Conservation (phyloP, 1,284 basidiomycete genomes). For the Paramarasmius palmivorus region DNA sequence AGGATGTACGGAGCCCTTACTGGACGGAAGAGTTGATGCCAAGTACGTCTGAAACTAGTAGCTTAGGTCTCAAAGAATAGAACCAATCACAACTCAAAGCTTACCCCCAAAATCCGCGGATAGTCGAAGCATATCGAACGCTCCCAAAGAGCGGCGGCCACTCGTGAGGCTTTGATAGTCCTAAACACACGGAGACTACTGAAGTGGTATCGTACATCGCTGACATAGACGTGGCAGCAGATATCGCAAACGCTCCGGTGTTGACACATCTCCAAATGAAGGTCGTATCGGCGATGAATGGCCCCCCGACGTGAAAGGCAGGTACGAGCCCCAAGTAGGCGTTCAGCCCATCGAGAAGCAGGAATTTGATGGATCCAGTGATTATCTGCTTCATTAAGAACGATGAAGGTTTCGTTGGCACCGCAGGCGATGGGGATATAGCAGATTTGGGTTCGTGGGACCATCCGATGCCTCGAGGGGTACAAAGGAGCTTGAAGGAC, state of each 20-base stretch:
- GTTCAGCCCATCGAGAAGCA: not conserved
- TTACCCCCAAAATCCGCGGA: slow-evolving; percentile 2
- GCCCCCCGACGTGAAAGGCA: not conserved
- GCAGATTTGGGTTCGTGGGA: not conserved
- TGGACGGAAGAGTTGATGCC: slow-evolving; percentile 2
- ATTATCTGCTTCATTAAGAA: not conserved
- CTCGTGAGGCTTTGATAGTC: not conserved
- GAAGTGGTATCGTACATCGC: not conserved
- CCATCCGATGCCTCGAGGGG: not conserved
- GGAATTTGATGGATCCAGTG: not conserved
- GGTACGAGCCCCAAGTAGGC: not conserved
- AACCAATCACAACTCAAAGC: not conserved
- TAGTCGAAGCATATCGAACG: not conserved
- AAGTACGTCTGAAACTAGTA: not conserved
- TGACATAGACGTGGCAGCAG: slow-evolving; percentile 1
- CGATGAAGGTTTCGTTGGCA: not conserved
- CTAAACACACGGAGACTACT: not conserved
- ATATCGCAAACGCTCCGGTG: not conserved
- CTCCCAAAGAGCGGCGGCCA: not conserved
- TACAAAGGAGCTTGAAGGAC: not conserved
- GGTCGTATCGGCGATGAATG: not conserved
- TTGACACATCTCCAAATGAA: not conserved
- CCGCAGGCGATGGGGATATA: not conserved
- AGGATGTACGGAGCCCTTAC: not conserved
- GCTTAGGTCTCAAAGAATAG: not conserved